Conservation (phyloP, 2,329 filamentous ascomycete species). For the Paraconiothyrium sp. region DNA sequence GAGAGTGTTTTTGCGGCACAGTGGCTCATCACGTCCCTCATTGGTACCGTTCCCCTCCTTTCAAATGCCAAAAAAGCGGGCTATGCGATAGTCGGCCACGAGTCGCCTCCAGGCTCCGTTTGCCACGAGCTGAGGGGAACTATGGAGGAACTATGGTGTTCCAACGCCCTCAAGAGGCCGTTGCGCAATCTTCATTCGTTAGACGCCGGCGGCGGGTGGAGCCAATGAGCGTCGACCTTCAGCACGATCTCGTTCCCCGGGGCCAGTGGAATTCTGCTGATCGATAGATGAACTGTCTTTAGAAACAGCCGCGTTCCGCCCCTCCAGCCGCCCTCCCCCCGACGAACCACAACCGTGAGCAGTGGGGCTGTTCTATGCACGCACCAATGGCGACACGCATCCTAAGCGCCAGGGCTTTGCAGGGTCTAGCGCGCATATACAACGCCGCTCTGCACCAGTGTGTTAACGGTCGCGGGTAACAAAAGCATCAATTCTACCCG, state of each 20-base stretch:
- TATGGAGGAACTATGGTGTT: not conserved
- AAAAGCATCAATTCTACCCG: conserved; percentile 12
- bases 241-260: conserved; percentile 7
- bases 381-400: conserved; percentile 20
- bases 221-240: conserved; percentile 16
- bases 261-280: conserved; percentile 10
- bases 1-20: conserved; percentile 16
- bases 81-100: not conserved
- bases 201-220: conserved; percentile 3
- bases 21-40: conserved; percentile 3
- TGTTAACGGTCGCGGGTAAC: conserved; percentile 12
- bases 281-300: conserved; percentile 17
- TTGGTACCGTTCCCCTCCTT: conserved; percentile 12
- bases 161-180: conserved; percentile 13
- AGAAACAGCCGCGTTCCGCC: conserved; percentile 25
- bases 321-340: conserved; percentile 20
- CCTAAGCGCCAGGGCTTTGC: conserved; percentile 26
- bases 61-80: not conserved
- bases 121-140: conserved; percentile 16
- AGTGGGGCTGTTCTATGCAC: conserved; percentile 17
- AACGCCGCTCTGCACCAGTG: conserved; percentile 4
- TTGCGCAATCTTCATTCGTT: conserved; percentile 19
- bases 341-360: conserved; percentile 15
- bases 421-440: conserved; percentile 23
- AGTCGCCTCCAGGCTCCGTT: conserved; percentile 5